phyloP scores from a whole-genome alignment of 352 stramenopile species.

The Phytophthora macrochlamydospora region DNA sequence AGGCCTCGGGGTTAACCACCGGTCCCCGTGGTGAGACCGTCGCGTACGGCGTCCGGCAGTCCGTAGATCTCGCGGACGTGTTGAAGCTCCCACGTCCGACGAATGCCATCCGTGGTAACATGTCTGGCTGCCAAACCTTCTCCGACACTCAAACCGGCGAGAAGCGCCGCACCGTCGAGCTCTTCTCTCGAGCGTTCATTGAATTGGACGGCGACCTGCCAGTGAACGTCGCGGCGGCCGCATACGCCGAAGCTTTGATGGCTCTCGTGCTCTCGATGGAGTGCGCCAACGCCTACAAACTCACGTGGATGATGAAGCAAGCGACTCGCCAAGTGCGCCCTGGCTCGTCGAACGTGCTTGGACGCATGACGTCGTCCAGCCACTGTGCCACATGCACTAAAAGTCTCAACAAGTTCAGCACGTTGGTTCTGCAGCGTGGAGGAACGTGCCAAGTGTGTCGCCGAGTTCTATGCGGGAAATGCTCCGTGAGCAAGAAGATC shows the following conservation, averaged over 20 bases:
- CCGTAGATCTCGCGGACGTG: constrained; percentile 35
- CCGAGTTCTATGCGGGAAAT: constrained; percentile 40
- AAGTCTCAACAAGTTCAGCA: constrained; percentile 41
- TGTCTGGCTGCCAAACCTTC: constrained; percentile 41
- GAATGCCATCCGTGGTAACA: constrained; percentile 44
- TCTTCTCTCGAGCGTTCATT: constrained; percentile 44
- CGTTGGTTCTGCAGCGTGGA: constrained; percentile 30
- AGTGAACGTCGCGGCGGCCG: constrained; percentile 24
- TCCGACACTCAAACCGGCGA: constrained; percentile 21
- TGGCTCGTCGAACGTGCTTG: constrained; percentile 14
- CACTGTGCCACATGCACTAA: constrained; percentile 39
- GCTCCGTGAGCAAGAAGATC: constrained; percentile 49
- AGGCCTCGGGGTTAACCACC: constrained; percentile 38
- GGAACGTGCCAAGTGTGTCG: constrained; percentile 44
- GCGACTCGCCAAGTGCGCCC: constrained; percentile 23
- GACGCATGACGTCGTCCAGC: constrained; percentile 20
- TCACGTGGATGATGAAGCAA: constrained; percentile 46
- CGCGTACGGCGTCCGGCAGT: constrained; percentile 37
- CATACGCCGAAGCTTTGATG: constrained; percentile 38
- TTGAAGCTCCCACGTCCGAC: constrained; percentile 30
- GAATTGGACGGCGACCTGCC: constrained; percentile 36
- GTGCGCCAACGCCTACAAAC: constrained; percentile 44
- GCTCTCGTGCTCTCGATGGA: constrained; percentile 39
- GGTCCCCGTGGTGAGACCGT: constrained; percentile 35
- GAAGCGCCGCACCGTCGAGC: constrained; percentile 26